Evolutionary conservation across 2,329 filamentous ascomycete species (phyloP).

Genomic region (Helminthosporium solani): DNA sequence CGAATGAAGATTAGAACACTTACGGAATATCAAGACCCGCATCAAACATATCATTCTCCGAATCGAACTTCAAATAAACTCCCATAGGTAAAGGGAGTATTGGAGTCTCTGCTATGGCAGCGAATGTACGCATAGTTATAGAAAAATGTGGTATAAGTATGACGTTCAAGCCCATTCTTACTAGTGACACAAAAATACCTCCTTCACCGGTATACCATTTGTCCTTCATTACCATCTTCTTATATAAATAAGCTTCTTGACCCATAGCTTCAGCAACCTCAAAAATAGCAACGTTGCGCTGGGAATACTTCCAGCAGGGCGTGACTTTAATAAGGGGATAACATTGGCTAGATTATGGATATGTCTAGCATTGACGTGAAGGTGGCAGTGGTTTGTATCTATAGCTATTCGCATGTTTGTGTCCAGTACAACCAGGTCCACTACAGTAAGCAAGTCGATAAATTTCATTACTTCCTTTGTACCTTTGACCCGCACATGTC

Average conservation of each 20-base stretch:
- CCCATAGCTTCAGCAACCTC: constrained; percentile 41
- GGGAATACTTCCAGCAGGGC: constrained; percentile 57
- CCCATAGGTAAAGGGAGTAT: constrained; percentile 63
- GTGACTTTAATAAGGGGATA: constrained; percentile 54
- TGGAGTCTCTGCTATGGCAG: constrained; percentile 49
- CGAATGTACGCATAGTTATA: constrained; percentile 43
- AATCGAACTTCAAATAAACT: constrained; percentile 49
- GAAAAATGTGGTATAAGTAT: constrained; percentile 58
- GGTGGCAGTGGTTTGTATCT: constrained; percentile 54
- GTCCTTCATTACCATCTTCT: constrained; percentile 52
- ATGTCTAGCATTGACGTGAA: constrained; percentile 57
- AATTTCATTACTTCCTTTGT: constrained; percentile 29
- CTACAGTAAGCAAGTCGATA: constrained; percentile 43
- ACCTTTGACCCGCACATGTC: constrained; percentile 37
- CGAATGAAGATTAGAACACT: neutral
- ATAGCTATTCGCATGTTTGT: constrained; percentile 60
- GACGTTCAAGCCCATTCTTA: constrained; percentile 56
- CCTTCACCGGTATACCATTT: constrained; percentile 55
- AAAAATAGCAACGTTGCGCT: constrained; percentile 50
- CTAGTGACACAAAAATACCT: constrained; percentile 58
- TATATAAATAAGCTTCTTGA: constrained; percentile 51
- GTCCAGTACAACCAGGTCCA: constrained; percentile 45
- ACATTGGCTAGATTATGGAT: constrained; percentile 54
- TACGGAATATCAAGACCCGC: constrained; percentile 54
- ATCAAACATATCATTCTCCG: constrained; percentile 47